phyloP scores from a whole-genome alignment of 169 alveolate genomes.

The Fabrea salina region DNA sequence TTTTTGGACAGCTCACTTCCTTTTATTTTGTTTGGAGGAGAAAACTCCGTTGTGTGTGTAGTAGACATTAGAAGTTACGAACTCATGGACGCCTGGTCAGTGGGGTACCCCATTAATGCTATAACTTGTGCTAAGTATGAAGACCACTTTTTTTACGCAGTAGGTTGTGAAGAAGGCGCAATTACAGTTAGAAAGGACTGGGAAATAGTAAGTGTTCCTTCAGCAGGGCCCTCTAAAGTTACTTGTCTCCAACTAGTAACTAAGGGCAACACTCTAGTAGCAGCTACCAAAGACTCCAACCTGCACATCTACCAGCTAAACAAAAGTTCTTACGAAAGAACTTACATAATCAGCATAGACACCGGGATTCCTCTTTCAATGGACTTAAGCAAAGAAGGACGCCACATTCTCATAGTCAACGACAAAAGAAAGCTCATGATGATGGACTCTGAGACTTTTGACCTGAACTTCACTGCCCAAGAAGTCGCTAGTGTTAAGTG shows the following conservation, averaged over 20 bases:
- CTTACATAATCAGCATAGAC: background rate
- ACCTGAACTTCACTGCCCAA: background rate
- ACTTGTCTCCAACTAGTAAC: background rate
- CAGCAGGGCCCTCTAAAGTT: background rate
- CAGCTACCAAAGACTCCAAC: background rate
- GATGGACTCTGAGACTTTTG: slow-evolving; percentile 16
- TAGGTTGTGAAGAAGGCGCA: slow-evolving; percentile 64
- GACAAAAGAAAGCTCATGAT: slow-evolving; percentile 15
- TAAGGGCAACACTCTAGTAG: background rate
- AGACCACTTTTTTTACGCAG: slow-evolving; percentile 67
- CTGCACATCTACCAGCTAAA: background rate
- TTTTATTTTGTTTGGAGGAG: slow-evolving; percentile 62
- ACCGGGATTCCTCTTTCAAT: background rate
- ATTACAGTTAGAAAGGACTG: slow-evolving; percentile 69
- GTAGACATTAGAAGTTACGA: slow-evolving; percentile 68
- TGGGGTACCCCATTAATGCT: slow-evolving; percentile 62
- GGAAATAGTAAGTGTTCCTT: slow-evolving; percentile 53
- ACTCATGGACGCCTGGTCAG: slow-evolving; percentile 75
- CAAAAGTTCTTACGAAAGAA: background rate
- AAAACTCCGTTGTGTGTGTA: slow-evolving; percentile 54
- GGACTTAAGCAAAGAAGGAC: background rate
- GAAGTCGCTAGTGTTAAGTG: background rate
- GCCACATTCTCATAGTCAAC: background rate
- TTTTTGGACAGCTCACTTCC: slow-evolving; percentile 35
- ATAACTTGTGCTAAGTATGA: slow-evolving; percentile 60